Evolutionary conservation across 768 basidiomycete genomes (phyloP).

Genomic region (Lyophyllum atratum): DNA sequence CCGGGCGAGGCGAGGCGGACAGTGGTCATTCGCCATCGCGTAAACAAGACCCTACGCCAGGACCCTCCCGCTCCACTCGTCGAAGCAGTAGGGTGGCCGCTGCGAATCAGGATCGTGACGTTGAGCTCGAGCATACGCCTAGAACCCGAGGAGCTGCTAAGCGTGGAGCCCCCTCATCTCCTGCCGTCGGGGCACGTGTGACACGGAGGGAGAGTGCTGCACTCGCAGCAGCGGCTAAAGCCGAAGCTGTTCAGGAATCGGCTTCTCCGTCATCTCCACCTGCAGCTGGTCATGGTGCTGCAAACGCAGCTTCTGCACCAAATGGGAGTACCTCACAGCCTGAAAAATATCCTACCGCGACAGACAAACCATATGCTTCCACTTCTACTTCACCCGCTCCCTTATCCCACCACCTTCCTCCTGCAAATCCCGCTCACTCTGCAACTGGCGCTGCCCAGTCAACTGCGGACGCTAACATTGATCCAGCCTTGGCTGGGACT

Average conservation of each 20-base stretch:
- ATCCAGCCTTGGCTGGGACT: conserved; percentile 15
- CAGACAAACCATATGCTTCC: not conserved
- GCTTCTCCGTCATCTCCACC: not conserved
- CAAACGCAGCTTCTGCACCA: not conserved
- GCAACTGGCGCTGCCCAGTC: not conserved
- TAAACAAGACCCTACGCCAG: conserved; percentile 1
- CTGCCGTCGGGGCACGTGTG: conserved; percentile 5
- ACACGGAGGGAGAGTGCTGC: conserved; percentile 13
- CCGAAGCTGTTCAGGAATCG: conserved; percentile 1
- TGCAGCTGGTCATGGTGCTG: not conserved
- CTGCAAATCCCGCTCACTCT: not conserved
- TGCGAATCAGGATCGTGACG: not conserved
- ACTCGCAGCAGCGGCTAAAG: conserved; percentile 8
- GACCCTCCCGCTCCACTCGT: conserved; percentile 14
- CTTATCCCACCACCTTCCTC: not conserved
- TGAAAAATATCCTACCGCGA: not conserved
- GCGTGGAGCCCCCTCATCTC: conserved; percentile 7
- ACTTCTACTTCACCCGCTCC: not conserved
- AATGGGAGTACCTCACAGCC: not conserved
- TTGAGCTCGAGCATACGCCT: conserved; percentile 8
- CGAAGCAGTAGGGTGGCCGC: conserved; percentile 10
- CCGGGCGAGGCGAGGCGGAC: not conserved
- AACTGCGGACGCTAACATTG: conserved; percentile 14
- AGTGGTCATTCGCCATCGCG: not conserved
- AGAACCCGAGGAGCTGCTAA: conserved; percentile 16